Base-by-base conservation (phyloP, 2,329 filamentous ascomycete genomes). In the Thelonectria blattea region DNA sequence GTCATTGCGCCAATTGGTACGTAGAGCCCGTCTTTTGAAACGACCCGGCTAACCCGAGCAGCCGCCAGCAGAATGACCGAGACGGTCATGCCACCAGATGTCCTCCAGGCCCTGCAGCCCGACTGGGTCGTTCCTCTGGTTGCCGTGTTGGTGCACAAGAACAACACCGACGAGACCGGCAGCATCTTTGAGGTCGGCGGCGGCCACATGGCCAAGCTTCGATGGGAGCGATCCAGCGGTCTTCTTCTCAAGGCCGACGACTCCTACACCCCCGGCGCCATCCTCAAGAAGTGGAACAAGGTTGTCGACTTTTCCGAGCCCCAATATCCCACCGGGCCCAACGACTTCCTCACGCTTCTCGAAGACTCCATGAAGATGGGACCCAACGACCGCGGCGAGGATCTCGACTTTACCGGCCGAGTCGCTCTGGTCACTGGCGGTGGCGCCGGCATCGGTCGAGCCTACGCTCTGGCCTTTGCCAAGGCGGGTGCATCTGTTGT, bases 41-140 rank as follows among this genome's bases (percentile, higher is more conserved):
- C n/a, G 17, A 17, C n/a, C 20, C 42, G 56, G 57, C 64, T 70
- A 61, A 71, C 56, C 50, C 18, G 22, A 12, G 47, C 56, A 87
- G 94, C 94, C 68, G 95, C 93, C 62, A 95, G 91, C 80, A 89
- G 94, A 76, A 96, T 98, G 93, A 97, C 93, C 45, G 88, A 93
- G 76, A 97, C 94, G 17, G 85, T 97, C 68, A 94, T 97, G 92
- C 93, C 93, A 34, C 92, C 92, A n/a, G 93, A 97, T 74, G 85
- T 97, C 41, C 84, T 97, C 69, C 88, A 90, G 68, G 89, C 87
- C 73, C 84, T 97, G 65, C 93, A 91, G 83, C 95, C 95, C 48
- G 92, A 96, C 64, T 98, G 93, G 93, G 88, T 98, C 62, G 93
- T 98, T 48, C 95, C 95, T 37, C 83, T 98, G 43, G 95, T 98